Base-by-base conservation (phyloP, 805 yeast genomes). In the Zygotorulaspora danielsina region DNA sequence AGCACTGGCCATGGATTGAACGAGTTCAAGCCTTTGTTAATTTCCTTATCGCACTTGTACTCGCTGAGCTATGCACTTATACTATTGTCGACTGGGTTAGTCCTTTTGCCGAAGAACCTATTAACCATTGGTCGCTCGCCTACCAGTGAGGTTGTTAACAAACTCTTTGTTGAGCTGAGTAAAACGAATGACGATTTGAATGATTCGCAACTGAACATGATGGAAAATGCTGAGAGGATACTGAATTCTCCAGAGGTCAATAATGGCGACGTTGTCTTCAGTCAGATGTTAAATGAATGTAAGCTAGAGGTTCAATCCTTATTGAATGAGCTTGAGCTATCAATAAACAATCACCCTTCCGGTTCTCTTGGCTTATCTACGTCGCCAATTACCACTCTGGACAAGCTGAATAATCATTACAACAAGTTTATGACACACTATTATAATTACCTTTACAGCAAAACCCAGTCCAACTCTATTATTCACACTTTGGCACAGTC, bases 101-200 rank as follows among this genome's bases (percentile, higher is more conserved):
- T 57, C 3, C 36, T 55, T 5, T 39, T 59, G 11, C 65, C 65
- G 15, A 53, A 42, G 37, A 54, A 50, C 30, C 32, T 59, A 16
- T 34, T 55, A 7, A 31, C 42, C 2, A 24, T 22, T 3, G 48
- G 44, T 6, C 44, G 42, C 16, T 30, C 38, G 6, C 44, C 54
- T 3, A 44, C 46, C 17, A 34, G 34, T n/a, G 47, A 48, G 19
- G 35, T 41, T 12, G 46, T 50, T 19, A 51, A 59, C 37, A 41
- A 42, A 19, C 37, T 57, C 10, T 61, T 54, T 33, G 55, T 61
- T 19, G 54, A 56, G 35, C 36, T 61, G 28, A 55, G 61, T 38
- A 57, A 58, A 43, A 47, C 49, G 3, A 61, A 58, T 29, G 65
- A 61, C 20, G 63, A 59, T 32, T 25, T 57, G 31, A 59, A 58